Evolutionary conservation across 2,329 filamentous ascomycete genomes (phyloP), one percentile per base, ranked within the genome.

Genomic region (Colletotrichum sp.): DNA sequence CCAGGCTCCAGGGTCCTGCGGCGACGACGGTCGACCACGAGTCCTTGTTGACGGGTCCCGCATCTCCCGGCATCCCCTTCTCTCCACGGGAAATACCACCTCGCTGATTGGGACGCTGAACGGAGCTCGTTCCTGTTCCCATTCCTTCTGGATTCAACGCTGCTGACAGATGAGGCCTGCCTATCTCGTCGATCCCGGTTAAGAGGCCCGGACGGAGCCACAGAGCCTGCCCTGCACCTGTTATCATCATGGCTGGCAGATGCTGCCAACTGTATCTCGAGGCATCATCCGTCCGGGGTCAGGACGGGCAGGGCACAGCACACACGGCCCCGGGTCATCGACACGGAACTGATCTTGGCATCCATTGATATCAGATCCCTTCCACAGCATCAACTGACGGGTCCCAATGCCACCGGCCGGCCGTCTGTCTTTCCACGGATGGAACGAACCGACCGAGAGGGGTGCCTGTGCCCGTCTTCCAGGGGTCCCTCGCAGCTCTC

Each of bases 401-500:
- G n/a, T 32, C 18, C 55, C 24, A 64, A 52, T 55, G 55, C 55
- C 69, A 48, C 48, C 55, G 32, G 59, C 62, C 62, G 48, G 59
- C 62, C 63, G 52, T 75, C 52, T 63, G 63, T 68, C 39, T 63
- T 34, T 74, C 48, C 32, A 55, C 72, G 57, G 73, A 65, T 75
- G 70, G 73, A 73, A 75, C 70, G 70, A 75, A 73, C 73, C 70
- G 73, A 68, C 39, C 44, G 64, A 36, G 63, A 73, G 59, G 73
- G 63, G 64, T 73, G 70, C 34, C 36, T 12, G 68, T 72, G 68
- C 39, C 32, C 16, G 22, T 57, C 16, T 36, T 36, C 13, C 64
- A 73, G 70, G 73, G 72, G 73, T 65, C 64, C 73, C 73, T 75
- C 73, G 73, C 64, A 68, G 34, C 71, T 63, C 68, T 73, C 70